Percentiles rank a stretch among this genome's conserved stretches.
Evolutionary conservation across 208 protist species (phyloP).

Genomic region (Leishmania amazonensis): DNA sequence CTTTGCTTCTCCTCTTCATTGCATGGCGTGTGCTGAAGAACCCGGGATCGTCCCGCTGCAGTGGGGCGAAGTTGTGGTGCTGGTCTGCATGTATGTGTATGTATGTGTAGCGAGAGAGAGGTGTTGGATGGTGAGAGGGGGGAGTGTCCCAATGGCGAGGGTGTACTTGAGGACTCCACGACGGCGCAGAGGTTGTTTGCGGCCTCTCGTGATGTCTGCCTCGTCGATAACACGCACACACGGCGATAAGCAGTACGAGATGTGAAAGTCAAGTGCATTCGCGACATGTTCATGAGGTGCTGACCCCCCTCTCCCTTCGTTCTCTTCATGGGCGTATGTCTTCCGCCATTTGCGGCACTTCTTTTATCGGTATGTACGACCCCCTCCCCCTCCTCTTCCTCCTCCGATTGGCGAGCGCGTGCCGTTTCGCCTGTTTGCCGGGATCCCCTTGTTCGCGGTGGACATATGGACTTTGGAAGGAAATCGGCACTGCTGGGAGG

Average conservation of each 20-base stretch:
- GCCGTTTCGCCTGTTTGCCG: background rate
- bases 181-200: too few species aligned
- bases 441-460: background rate
- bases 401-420: too few species aligned
- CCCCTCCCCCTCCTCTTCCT: too few species aligned
- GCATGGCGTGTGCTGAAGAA: background rate
- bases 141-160: background rate
- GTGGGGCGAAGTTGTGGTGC: background rate
- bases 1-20: background rate
- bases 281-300: background rate
- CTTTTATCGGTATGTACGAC: too few species aligned
- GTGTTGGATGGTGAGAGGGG: too few species aligned
- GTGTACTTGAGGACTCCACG: background rate
- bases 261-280: background rate
- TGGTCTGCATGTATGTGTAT: background rate
- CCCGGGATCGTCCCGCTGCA: background rate
- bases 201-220: too few species aligned
- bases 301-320: background rate
- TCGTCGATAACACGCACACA: background rate
- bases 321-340: too few species aligned
- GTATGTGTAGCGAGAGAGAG: background rate
- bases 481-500: background rate
- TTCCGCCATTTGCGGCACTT: too few species aligned
- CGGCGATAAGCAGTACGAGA: background rate
- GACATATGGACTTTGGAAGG: background rate